phyloP scores from a whole-genome alignment of 495 filamentous ascomycete genomes.

The Penicillium bialowiezense region DNA sequence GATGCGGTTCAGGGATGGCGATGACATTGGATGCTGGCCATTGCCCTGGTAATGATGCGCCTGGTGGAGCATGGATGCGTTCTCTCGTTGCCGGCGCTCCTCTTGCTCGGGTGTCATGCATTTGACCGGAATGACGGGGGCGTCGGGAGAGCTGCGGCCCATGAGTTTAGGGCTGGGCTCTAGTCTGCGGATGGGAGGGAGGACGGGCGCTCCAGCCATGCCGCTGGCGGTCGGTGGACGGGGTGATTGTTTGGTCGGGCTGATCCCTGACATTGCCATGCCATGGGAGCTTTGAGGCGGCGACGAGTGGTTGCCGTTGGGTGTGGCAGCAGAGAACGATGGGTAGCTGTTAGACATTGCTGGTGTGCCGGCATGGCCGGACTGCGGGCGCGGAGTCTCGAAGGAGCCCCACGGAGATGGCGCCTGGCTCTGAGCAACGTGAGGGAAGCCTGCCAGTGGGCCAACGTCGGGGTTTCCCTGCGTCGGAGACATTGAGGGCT shows the following conservation, averaged over 20 bases:
- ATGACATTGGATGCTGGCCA: conserved; percentile 32
- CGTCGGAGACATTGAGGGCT: conserved; percentile 49
- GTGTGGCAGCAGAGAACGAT: conserved; percentile 32
- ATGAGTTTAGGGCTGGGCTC: conserved; percentile 50
- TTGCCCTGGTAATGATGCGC: conserved; percentile 19
- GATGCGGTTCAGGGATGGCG: conserved; percentile 39
- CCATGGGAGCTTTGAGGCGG: conserved; percentile 50
- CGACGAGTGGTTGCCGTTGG: conserved; percentile 39
- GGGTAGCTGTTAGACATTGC: conserved; percentile 27
- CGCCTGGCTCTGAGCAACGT: conserved; percentile 25
- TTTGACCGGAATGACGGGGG: conserved; percentile 46
- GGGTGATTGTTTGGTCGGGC: conserved; percentile 70
- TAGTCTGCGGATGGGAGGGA: conserved; percentile 49
- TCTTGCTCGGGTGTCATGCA: conserved; percentile 50
- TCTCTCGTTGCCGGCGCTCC: conserved; percentile 42
- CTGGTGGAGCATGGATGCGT: conserved; percentile 32
- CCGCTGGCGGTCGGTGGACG: conserved; percentile 47
- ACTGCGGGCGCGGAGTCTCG: conserved; percentile 32
- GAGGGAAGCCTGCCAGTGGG: conserved; percentile 44
- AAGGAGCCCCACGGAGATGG: conserved; percentile 35
- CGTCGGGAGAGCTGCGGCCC: conserved; percentile 47
- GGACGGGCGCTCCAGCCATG: conserved; percentile 42
- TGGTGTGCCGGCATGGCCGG: conserved; percentile 20
- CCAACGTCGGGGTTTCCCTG: conserved; percentile 48
- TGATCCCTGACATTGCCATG: conserved; percentile 61